phyloP scores from a whole-genome alignment of 2,329 filamentous ascomycete species.

The Aureobasidium namibiae region DNA sequence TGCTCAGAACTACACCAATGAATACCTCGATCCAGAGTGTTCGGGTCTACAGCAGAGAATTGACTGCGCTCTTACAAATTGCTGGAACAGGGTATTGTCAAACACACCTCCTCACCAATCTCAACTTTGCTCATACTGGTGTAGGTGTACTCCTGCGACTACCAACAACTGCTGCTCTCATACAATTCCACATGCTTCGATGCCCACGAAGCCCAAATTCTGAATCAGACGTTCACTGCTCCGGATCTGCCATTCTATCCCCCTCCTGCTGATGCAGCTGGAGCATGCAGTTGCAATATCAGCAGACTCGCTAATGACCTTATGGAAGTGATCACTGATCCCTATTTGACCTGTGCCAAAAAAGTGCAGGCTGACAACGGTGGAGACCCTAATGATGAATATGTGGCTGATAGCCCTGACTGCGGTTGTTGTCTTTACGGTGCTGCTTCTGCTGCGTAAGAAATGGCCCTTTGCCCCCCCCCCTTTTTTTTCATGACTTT shows the following conservation, averaged over 20 bases:
- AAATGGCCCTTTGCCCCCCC: background rate
- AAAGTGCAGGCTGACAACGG: no score
- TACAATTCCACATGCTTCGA: background rate
- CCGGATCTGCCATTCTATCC: background rate
- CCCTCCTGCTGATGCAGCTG: background rate
- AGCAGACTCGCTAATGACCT: background rate
- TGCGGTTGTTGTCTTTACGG: background rate
- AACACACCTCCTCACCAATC: no score
- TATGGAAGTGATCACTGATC: no score
- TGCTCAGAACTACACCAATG: background rate
- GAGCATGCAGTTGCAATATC: background rate
- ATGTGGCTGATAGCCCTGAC: no score
- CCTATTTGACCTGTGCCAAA: no score
- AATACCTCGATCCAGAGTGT: background rate
- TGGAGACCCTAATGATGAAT: no score
- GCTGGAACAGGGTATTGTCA: conserved; percentile 11
- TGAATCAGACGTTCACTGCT: background rate
- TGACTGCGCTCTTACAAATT: background rate
- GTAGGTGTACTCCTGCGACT: conserved; percentile 7
- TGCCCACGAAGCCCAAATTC: no score
- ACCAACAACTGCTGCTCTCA: background rate
- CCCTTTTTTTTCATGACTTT: background rate
- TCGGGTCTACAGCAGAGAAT: background rate
- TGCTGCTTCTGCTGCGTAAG: background rate
- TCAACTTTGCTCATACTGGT: no score